Evolutionary conservation across 495 filamentous ascomycete species (phyloP), one percentile per base, ranked within the genome.

Genomic region (Penicillium paradoxum): DNA sequence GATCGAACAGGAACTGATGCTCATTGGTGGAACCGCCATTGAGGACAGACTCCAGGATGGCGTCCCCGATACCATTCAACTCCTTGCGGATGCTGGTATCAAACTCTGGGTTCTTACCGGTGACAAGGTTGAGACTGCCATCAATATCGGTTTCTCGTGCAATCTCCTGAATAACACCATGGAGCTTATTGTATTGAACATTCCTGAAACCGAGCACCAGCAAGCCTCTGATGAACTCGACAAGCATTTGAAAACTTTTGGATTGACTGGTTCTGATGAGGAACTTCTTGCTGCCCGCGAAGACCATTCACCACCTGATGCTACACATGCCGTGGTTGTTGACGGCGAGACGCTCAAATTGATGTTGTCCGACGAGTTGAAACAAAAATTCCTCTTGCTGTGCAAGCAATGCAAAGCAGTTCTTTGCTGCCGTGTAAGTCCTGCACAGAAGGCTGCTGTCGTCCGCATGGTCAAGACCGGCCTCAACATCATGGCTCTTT

Each of bases 51-150:
- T 99, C 38, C 95, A 99, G 69, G 93, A 97, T 59, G 95, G 93
- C 55, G 95, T 99, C 13, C 95, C 95, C 9, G 95, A 97, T 60
- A 92, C 95, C 2, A 99, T 99, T 58, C 88, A 87, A 49, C 72
- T 99, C 43, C 83, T 99, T 48, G 92, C 86, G 34, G 85, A 90
- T 52, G 95, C 95, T 44, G 95, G 95, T 54, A 97, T 99, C 71
- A 99, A 99, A 66, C 82, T 99, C n/a, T 99, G 95, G 95, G 95
- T 99, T 51, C 74, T 99, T 40, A 99, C 95, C 29, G 95, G 95
- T 49, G 95, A 99, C 75, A 99, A 97, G 72, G 92, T 97, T 42
- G 95, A 97, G 70, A 99, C 95, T 42, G 95, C 95, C 37, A 97
- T 99, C 81, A 99, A 99, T 70, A 99, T 99, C 68, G 95, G 95